Evolutionary conservation across 352 stramenopile genomes (phyloP).

Genomic region (Phytopythium sindhum): DNA sequence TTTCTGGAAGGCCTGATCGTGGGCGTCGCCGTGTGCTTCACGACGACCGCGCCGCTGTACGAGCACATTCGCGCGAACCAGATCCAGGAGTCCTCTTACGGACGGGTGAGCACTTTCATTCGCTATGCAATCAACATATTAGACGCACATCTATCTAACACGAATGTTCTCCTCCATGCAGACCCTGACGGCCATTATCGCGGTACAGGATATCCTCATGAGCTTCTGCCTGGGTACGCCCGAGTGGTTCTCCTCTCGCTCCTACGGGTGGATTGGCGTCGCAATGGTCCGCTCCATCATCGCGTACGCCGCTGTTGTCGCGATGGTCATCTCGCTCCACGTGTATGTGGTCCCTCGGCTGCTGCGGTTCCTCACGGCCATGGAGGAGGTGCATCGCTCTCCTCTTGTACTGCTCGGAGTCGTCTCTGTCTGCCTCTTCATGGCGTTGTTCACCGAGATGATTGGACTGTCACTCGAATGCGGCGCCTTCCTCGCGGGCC

Average conservation of each 20-base stretch:
- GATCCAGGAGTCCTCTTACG: conserved; percentile 80
- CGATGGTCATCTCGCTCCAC: conserved; percentile 66
- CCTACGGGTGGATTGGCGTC: conserved; percentile 65
- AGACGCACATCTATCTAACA: neutral
- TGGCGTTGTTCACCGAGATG: conserved; percentile 81
- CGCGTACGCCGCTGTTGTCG: conserved; percentile 66
- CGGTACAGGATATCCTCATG: conserved; percentile 83
- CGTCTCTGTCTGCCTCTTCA: conserved; percentile 80
- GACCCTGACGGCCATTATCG: conserved; percentile 84
- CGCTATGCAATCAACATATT: neutral
- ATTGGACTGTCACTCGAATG: conserved; percentile 83
- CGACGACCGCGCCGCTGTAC: conserved; percentile 75
- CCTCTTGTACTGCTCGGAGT: conserved; percentile 78
- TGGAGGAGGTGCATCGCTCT: conserved; percentile 81
- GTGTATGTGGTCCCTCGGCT: conserved; percentile 66
- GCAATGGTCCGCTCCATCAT: conserved; percentile 67
- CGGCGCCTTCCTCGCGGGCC: conserved; percentile 74
- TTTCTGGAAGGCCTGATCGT: conserved; percentile 77
- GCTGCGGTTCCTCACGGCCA: conserved; percentile 65
- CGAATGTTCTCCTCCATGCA: conserved; percentile 13
- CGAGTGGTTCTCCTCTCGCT: conserved; percentile 81
- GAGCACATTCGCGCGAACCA: conserved; percentile 79
- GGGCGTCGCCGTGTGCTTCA: conserved; percentile 77
- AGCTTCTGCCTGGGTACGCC: conserved; percentile 82
- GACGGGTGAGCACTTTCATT: conserved; percentile 28